These are phyloP conservation scores for Parastagonospora nodorum DNA, from an alignment of 2,329 filamentous ascomycete species.

Conservation along the genomic window DNA sequence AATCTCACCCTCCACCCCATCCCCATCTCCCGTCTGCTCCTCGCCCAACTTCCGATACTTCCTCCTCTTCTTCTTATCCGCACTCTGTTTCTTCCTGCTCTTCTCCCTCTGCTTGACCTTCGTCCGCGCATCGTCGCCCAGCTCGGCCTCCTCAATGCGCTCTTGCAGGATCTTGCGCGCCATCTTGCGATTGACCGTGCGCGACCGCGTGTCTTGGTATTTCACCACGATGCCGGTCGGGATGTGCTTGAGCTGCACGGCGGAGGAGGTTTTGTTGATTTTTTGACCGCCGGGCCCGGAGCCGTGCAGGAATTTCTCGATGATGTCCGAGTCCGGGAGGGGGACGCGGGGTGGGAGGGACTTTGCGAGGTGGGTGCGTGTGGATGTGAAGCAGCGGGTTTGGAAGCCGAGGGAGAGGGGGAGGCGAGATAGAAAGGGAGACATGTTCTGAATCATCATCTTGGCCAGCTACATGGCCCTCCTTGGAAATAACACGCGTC, in stretches of 20 bases:
- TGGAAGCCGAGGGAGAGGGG: constrained; percentile 3
- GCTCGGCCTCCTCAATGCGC: constrained; percentile 73
- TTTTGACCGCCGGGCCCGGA: constrained; percentile 94
- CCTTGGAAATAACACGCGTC: too few relatives aligned
- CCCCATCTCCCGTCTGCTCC: constrained; percentile 60
- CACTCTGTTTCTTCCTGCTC: constrained; percentile 74
- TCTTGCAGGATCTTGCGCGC: constrained; percentile 79
- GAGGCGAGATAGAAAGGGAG: background rate
- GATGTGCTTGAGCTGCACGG: constrained; percentile 88
- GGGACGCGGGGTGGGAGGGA: constrained; percentile 71
- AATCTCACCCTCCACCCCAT: constrained; percentile 40
- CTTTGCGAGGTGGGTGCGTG: constrained; percentile 22
- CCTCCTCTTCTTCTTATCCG: constrained; percentile 78
- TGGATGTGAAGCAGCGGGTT: constrained; percentile 24
- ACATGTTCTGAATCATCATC: too few relatives aligned
- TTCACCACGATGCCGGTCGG: constrained; percentile 94
- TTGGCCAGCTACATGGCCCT: too few relatives aligned
- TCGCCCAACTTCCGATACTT: constrained; percentile 65
- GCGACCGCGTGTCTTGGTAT: constrained; percentile 82
- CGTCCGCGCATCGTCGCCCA: constrained; percentile 71
- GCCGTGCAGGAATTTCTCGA: constrained; percentile 86
- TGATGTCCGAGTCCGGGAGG: constrained; percentile 77
- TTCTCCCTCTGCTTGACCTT: constrained; percentile 67
- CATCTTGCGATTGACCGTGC: constrained; percentile 81
- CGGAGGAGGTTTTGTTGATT: constrained; percentile 97